Conservation (phyloP, 345 rosid genomes). For the Turritis glabra region DNA sequence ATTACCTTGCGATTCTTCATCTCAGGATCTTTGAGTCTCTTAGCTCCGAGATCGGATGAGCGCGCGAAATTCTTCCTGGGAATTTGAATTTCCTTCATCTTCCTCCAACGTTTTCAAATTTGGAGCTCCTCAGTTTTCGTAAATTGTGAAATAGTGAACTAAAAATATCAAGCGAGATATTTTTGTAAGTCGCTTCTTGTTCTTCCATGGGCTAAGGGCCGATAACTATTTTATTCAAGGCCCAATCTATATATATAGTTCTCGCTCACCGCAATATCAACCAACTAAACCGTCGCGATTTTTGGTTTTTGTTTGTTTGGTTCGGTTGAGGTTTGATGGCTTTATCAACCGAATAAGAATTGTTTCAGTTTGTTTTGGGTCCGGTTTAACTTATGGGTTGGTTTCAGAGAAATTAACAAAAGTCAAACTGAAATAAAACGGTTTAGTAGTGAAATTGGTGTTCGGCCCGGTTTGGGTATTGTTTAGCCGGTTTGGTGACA, state of each 20-base stretch:
- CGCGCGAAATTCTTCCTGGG: constrained; percentile 37
- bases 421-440: neutral
- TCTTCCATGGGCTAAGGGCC: constrained; percentile 16
- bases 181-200: constrained; percentile 11
- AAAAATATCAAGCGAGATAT: neutral
- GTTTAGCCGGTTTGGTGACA: constrained; percentile 1
- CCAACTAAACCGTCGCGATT: neutral
- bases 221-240: neutral
- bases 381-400: neutral
- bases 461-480: constrained; percentile 2
- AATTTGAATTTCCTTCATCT: constrained; percentile 42
- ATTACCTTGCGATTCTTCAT: constrained; percentile 39
- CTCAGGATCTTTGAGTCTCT: constrained; percentile 30
- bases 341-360: neutral
- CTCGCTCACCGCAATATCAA: neutral
- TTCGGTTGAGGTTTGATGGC: neutral
- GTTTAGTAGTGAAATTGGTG: constrained; percentile 11
- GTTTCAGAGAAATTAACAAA: neutral
- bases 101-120: constrained; percentile 17
- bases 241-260: constrained; percentile 1
- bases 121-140: neutral
- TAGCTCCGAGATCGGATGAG: constrained; percentile 25
- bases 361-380: neutral
- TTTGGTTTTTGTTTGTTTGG: neutral
- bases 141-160: neutral